A percentile compares a stretch with the other conserved stretches of the same genome.
Evolutionary conservation across 2,329 filamentous ascomycete species (phyloP).

Genomic region (Alternaria dauci): DNA sequence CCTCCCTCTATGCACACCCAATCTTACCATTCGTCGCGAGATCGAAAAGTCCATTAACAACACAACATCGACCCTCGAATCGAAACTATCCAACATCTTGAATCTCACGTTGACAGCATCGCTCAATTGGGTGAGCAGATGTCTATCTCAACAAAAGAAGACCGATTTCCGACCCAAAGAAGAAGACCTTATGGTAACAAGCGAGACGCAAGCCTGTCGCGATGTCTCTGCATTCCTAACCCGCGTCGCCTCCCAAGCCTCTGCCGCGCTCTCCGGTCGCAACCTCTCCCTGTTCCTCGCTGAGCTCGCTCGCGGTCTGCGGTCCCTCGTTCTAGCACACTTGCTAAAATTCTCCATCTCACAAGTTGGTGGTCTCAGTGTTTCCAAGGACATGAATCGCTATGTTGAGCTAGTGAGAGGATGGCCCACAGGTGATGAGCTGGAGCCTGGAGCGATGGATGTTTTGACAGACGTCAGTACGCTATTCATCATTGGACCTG

Average conservation of each 20-base stretch:
- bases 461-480: conserved; percentile 92
- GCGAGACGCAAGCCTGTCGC: conserved; percentile 81
- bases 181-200: conserved; percentile 55
- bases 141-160: conserved; percentile 81
- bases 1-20: conserved; percentile 85
- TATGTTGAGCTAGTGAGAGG: conserved; percentile 86
- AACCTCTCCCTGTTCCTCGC: conserved; percentile 84
- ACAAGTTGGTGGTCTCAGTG: conserved; percentile 90
- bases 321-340: conserved; percentile 84
- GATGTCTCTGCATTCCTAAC: conserved; percentile 82
- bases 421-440: conserved; percentile 74
- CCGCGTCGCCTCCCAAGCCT: conserved; percentile 68
- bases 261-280: conserved; percentile 77
- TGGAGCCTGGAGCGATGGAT: conserved; percentile 69
- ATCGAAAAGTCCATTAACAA: conserved; percentile 84
- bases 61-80: conserved; percentile 80
- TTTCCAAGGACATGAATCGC: conserved; percentile 93
- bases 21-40: conserved; percentile 86
- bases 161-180: conserved; percentile 90
- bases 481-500: conserved; percentile 86
- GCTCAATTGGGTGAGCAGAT: conserved; percentile 76
- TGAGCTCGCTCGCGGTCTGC: conserved; percentile 82
- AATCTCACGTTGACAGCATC: conserved; percentile 76
- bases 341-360: conserved; percentile 95
- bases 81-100: conserved; percentile 77